Evolutionary conservation across 441 rosid genomes (phyloP).

Genomic region (Croton setiger): DNA sequence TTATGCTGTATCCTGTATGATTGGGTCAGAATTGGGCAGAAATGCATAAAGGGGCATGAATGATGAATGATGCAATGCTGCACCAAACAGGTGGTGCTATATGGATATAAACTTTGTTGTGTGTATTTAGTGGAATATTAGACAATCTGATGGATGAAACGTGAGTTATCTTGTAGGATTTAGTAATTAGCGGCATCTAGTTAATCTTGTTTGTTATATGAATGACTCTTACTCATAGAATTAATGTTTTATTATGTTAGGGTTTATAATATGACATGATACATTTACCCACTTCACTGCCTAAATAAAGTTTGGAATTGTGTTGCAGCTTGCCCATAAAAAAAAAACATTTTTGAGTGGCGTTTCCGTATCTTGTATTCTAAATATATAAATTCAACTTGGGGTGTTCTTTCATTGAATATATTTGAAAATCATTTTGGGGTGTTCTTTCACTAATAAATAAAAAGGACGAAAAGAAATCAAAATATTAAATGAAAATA

Average conservation of each 20-base stretch:
- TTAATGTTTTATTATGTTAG: not conserved
- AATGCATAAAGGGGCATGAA: too few relatives aligned
- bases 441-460: too few relatives aligned
- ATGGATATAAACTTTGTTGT: not conserved
- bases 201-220: conserved; percentile 4
- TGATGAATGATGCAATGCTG: conserved; percentile 85
- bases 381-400: too few relatives aligned
- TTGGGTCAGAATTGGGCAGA: too few relatives aligned
- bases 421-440: too few relatives aligned
- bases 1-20: too few relatives aligned
- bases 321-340: too few relatives aligned
- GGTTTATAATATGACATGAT: not conserved
- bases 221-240: not conserved
- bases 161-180: conserved; percentile 1
- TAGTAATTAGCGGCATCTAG: not conserved
- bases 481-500: too few relatives aligned
- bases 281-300: not conserved
- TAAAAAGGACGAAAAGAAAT: too few relatives aligned
- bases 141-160: conserved; percentile 8
- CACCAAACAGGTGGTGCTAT: conserved; percentile 71
- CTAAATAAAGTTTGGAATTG: not conserved
- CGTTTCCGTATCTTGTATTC: too few relatives aligned
- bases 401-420: too few relatives aligned
- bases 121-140: not conserved
- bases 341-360: too few relatives aligned